Conservation (phyloP, 164 flowering plant genomes). For the Vitis riparia region DNA sequence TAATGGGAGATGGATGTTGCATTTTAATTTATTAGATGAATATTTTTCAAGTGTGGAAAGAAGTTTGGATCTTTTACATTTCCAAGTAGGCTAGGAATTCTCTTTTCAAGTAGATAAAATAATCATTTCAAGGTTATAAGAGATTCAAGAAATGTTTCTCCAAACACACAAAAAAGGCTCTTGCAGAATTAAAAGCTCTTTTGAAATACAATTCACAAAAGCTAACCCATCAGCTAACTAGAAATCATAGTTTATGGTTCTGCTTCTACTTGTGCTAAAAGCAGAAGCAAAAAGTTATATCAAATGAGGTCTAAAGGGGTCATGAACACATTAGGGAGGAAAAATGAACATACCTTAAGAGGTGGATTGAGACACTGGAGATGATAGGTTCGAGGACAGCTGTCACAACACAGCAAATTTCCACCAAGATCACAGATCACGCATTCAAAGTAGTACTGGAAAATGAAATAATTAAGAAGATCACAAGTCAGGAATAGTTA, state of each 20-base stretch:
- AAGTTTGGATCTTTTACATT: no score
- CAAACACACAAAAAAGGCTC: no score
- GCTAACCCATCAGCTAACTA: not conserved
- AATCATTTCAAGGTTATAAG: no score
- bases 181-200: no score
- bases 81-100: no score
- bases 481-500: not conserved
- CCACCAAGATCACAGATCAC: constrained; percentile 96
- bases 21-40: no score
- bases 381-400: constrained; percentile 93
- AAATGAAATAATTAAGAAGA: constrained; percentile 11
- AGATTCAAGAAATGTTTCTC: no score
- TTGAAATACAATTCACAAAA: not conserved
- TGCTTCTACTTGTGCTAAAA: no score
- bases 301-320: not conserved
- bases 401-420: constrained; percentile 90
- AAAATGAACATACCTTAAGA: constrained; percentile 66
- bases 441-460: constrained; percentile 94
- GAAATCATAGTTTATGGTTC: not conserved
- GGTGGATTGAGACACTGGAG: constrained; percentile 95
- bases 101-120: no score
- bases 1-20: no score
- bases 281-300: no score
- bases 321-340: not conserved
- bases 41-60: no score